phyloP scores from a whole-genome alignment of 306 rosid genomes.

The Astragalus membranaceus region DNA sequence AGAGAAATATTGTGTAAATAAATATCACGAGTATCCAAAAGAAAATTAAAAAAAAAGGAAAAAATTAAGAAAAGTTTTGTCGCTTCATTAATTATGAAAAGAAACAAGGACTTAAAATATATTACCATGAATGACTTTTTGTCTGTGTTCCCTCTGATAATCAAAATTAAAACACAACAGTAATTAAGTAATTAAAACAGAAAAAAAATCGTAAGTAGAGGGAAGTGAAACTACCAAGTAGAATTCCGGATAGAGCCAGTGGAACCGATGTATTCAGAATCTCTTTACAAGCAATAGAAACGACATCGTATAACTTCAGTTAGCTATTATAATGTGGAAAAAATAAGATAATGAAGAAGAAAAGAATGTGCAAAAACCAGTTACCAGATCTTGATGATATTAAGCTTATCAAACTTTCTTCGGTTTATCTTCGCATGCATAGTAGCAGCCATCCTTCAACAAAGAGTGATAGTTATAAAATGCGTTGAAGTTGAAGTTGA shows the following conservation, averaged over 20 bases:
- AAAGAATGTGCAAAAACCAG: background rate
- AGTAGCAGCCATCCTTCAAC: conserved; percentile 37
- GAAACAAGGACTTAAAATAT: no score
- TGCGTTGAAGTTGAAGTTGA: background rate
- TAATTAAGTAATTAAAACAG: no score
- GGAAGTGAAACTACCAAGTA: no score
- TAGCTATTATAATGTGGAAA: background rate
- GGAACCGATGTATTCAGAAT: conserved; percentile 85
- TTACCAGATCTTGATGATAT: conserved; percentile 82
- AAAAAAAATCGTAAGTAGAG: no score
- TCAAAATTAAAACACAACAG: no score
- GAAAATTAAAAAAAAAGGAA: no score
- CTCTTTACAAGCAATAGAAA: conserved; percentile 39
- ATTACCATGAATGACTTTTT: no score
- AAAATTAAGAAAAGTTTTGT: no score
- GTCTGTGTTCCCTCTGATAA: no score
- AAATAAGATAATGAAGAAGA: background rate
- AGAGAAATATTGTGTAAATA: no score
- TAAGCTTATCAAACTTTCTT: conserved; percentile 58
- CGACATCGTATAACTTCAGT: background rate
- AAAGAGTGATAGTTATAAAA: background rate
- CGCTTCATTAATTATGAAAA: no score
- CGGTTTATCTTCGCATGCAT: conserved; percentile 57
- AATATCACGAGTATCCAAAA: no score
- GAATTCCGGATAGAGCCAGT: conserved; percentile 93